These are phyloP conservation scores for Poa annua DNA, from an alignment of 176 grass and related monocot genomes.

Conservation along the genomic window DNA sequence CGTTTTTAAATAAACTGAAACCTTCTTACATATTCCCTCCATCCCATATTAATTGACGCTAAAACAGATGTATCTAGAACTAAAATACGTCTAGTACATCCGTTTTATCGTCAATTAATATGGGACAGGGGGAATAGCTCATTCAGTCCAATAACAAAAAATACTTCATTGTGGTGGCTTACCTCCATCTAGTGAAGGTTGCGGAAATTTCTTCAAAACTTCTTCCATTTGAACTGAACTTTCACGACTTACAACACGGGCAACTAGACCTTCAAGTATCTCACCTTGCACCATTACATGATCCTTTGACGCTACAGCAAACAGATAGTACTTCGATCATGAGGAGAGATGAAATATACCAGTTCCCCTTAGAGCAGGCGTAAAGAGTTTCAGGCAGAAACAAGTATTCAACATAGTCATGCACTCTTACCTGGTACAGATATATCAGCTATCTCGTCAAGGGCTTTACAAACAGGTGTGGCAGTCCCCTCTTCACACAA, in stretches of 20 bases:
- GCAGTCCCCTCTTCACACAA: conserved; percentile 97
- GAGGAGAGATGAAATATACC: neutral
- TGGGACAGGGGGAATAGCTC: neutral
- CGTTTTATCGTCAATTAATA: no score
- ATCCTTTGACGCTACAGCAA: conserved; percentile 80
- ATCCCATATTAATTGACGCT: no score
- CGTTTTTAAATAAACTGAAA: neutral
- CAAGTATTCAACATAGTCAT: conserved; percentile 3
- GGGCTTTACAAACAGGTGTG: conserved; percentile 88
- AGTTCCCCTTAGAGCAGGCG: neutral
- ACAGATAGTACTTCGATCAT: conserved; percentile 3
- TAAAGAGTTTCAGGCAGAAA: neutral
- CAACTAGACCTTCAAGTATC: conserved; percentile 97
- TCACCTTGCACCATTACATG: conserved; percentile 91
- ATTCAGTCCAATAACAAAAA: conserved; percentile 14
- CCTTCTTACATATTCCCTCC: neutral
- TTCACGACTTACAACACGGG: conserved; percentile 74
- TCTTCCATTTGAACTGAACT: conserved; percentile 84
- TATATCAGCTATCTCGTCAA: conserved; percentile 96
- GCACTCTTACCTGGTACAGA: conserved; percentile 63
- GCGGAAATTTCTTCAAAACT: conserved; percentile 75
- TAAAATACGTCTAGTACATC: no score
- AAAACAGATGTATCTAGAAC: no score
- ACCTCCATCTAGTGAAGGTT: conserved; percentile 56
- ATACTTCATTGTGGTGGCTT: conserved; percentile 28